Evolutionary conservation across 176 grass and related monocot genomes (phyloP), one percentile per base, ranked within the genome.

Genomic region (Ensete ventricosum): DNA sequence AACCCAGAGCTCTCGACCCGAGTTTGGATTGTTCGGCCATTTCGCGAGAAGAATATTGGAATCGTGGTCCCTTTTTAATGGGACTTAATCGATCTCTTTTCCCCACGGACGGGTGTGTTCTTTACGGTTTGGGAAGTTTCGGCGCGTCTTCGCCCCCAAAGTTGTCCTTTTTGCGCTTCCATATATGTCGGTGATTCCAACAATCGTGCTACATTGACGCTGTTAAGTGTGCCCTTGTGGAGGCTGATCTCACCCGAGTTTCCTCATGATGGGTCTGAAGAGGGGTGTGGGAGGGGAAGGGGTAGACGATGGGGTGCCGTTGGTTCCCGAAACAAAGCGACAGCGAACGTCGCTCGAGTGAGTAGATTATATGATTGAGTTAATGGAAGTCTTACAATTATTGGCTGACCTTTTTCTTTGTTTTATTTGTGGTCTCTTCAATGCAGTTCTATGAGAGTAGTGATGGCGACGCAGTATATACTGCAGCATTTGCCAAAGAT

Each of bases 381-480:
- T 55, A 54, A 26, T 27, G 14, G 74, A 75, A 7, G 17, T 80
- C 9, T 0, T 14, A 14, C 64, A 58, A 57, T 75, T 54, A 70
- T 83, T 84, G 48, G 58, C 67, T 34, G 17, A 54, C 52, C 23
- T 24, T 25, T 34, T 72, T 13, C 12, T 11, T 29, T 9, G 6
- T 78, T 69, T 24, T 43, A 43, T 25, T 8, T 20, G 1, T 11
- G 14, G 52, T 74, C 9, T 79, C 23, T 54, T 21, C 62, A 72
- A 26, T 82, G 77, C 50, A 93, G 84, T 78, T 89, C 90, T 65
- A 83, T 81, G 90, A 82, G 86, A 81, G 87, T 89, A 73, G 82
- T 88, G 82, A 89, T 93, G 64, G 90, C 84, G 23, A 84, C 90
- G 75, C 82, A 89, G 82, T 89, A 93, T 80, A 87, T 93, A 83